A percentile compares a stretch with the other conserved stretches of the same genome.
These are phyloP conservation scores for Nakazawaea laoshanensis DNA, from an alignment of 805 yeast species.

Conservation along the genomic window DNA sequence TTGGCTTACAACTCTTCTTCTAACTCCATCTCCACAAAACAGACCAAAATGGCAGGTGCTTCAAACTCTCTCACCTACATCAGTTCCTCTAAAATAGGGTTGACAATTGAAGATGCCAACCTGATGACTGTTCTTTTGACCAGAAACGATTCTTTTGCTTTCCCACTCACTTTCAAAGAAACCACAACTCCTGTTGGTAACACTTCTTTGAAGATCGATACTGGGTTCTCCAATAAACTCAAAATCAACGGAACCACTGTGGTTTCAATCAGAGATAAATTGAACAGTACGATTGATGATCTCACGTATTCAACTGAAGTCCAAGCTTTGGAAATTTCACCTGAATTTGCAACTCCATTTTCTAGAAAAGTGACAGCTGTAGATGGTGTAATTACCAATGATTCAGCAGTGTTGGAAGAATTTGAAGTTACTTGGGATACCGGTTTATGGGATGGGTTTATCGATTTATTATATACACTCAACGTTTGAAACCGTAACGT, in stretches of 20 bases:
- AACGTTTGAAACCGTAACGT: constrained; percentile 14
- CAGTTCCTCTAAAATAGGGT: constrained; percentile 6
- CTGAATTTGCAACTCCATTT: constrained; percentile 10
- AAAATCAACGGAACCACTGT: constrained; percentile 7
- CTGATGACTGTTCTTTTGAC: constrained; percentile 8
- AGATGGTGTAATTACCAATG: constrained; percentile 13
- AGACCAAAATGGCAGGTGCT: constrained; percentile 12
- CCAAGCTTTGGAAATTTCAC: constrained; percentile 4
- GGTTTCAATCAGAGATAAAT: constrained; percentile 6
- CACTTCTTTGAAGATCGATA: constrained; percentile 9
- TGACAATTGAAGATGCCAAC: constrained; percentile 8
- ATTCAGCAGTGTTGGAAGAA: constrained; percentile 3
- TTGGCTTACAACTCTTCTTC: constrained; percentile 14
- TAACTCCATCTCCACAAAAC: constrained; percentile 11
- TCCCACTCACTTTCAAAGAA: constrained; percentile 12
- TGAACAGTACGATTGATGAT: constrained; percentile 12
- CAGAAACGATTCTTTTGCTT: constrained; percentile 10
- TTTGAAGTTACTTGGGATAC: not conserved
- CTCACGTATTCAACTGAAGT: constrained; percentile 9
- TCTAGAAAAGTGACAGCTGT: constrained; percentile 12
- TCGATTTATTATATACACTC: not conserved
- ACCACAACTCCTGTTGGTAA: constrained; percentile 10
- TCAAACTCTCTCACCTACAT: constrained; percentile 10
- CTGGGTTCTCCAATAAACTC: constrained; percentile 3
- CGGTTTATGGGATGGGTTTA: not conserved